These are phyloP conservation scores for Vitis riparia DNA, from an alignment of 164 flowering plant genomes.

Conservation along the genomic window DNA sequence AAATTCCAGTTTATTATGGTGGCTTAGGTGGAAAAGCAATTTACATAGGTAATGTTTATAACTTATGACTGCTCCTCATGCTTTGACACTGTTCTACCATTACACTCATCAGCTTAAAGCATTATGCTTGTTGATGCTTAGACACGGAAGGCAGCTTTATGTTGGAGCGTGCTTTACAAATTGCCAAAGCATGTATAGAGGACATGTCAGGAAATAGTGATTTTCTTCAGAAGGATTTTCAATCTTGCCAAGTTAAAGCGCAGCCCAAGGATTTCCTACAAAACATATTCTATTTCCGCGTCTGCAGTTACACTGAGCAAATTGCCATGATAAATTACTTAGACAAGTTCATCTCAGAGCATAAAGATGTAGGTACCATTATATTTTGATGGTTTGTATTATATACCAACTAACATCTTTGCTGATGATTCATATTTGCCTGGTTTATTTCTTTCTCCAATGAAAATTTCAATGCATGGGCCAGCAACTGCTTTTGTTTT, in stretches of 20 bases:
- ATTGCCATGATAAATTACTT: slow-evolving; percentile 78
- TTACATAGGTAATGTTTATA: slow-evolving; percentile 62
- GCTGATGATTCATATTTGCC: too few relatives aligned
- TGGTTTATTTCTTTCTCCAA: too few relatives aligned
- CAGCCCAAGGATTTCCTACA: slow-evolving; percentile 62
- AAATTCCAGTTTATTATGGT: slow-evolving; percentile 82
- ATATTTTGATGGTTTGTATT: background rate
- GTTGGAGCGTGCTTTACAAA: slow-evolving; percentile 88
- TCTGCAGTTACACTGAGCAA: slow-evolving; percentile 93
- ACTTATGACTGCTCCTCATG: slow-evolving; percentile 1
- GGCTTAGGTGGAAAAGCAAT: slow-evolving; percentile 93
- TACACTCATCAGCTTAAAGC: background rate
- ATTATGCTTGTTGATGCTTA: slow-evolving; percentile 28
- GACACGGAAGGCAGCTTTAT: slow-evolving; percentile 98
- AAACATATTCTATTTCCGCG: slow-evolving; percentile 78
- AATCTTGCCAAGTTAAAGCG: slow-evolving; percentile 32
- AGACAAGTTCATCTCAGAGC: slow-evolving; percentile 77
- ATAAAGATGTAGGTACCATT: slow-evolving; percentile 71
- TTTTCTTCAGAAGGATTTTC: slow-evolving; percentile 32
- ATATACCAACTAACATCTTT: too few relatives aligned
- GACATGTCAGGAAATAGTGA: slow-evolving; percentile 45
- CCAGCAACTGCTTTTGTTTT: background rate
- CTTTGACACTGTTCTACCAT: background rate
- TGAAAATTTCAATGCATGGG: background rate
- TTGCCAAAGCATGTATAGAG: slow-evolving; percentile 79